Percentiles rank a stretch among this genome's conserved stretches.
Conservation (phyloP, 169 alveolate genomes). For the Plasmodium coatneyi region DNA sequence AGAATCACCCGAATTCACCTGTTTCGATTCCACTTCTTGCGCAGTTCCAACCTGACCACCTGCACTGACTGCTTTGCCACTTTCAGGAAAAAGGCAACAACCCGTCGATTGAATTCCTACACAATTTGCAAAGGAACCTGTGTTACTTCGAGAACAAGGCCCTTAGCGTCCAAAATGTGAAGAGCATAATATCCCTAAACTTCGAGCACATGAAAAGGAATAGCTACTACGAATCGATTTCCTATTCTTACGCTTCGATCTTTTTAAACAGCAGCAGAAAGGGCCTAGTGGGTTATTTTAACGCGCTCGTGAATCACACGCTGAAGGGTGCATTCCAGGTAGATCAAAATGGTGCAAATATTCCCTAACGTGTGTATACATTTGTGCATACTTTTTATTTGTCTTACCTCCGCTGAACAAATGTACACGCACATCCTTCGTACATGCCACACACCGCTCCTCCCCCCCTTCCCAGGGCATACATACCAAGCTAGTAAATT, state of each 20-base stretch:
- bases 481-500: constrained; percentile 48
- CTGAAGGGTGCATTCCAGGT: constrained; percentile 30
- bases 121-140: constrained; percentile 66
- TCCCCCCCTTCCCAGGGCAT: constrained; percentile 6
- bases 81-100: constrained; percentile 44
- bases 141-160: constrained; percentile 56
- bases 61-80: not conserved
- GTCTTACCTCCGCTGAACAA: not conserved
- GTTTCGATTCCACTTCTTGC: not conserved
- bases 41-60: not conserved
- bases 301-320: constrained; percentile 33
- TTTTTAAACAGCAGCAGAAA: constrained; percentile 46
- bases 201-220: constrained; percentile 46
- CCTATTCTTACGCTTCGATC: constrained; percentile 31
- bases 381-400: not conserved
- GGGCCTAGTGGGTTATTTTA: constrained; percentile 50
- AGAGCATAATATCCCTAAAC: constrained; percentile 46
- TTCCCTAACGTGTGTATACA: not conserved
- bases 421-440: not conserved
- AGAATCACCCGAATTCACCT: not conserved
- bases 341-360: not conserved
- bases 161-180: constrained; percentile 58
- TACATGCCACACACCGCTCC: not conserved
- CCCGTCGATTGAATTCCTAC: constrained; percentile 51
- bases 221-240: constrained; percentile 10